phyloP scores from a whole-genome alignment of 192 early-diverging fungal species.

The Dissophora globulifera region DNA sequence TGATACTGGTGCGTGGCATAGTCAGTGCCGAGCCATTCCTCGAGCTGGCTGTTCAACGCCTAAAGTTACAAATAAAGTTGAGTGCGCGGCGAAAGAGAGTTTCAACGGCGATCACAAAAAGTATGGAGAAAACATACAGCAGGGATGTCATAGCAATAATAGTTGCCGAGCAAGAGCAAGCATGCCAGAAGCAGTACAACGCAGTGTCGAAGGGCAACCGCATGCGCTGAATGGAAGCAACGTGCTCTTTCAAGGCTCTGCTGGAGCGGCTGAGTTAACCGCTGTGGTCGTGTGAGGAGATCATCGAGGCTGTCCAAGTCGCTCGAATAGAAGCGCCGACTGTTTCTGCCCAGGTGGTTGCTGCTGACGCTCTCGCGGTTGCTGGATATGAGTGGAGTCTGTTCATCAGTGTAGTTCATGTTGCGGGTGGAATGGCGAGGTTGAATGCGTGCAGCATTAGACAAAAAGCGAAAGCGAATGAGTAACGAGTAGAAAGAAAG shows the following conservation, averaged over 20 bases:
- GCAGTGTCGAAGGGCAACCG: constrained; percentile 50
- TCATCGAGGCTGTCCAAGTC: constrained; percentile 1
- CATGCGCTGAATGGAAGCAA: constrained; percentile 30
- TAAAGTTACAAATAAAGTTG: constrained; percentile 3
- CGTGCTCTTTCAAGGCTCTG: constrained; percentile 20
- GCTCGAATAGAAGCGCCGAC: constrained; percentile 3
- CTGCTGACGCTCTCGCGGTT: constrained; percentile 18
- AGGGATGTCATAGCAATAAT: constrained; percentile 54
- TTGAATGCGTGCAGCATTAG: neutral
- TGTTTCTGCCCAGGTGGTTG: constrained; percentile 1
- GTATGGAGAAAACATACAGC: constrained; percentile 21
- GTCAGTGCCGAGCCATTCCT: constrained; percentile 46
- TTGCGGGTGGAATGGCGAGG: no score
- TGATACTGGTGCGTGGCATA: constrained; percentile 55
- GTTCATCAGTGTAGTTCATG: constrained; percentile 21
- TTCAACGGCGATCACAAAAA: no score
- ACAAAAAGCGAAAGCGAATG: neutral
- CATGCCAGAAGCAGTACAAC: constrained; percentile 51
- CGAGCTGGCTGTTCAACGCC: constrained; percentile 53
- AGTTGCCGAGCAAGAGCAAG: constrained; percentile 55
- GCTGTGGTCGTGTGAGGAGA: neutral
- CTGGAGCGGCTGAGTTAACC: neutral
- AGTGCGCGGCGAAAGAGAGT: no score
- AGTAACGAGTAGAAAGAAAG: neutral
- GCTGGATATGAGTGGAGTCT: constrained; percentile 32